Percentiles rank a stretch among this genome's conserved stretches.
Conservation (phyloP, 805 yeast species). For the Jamesozyma hellenica region DNA sequence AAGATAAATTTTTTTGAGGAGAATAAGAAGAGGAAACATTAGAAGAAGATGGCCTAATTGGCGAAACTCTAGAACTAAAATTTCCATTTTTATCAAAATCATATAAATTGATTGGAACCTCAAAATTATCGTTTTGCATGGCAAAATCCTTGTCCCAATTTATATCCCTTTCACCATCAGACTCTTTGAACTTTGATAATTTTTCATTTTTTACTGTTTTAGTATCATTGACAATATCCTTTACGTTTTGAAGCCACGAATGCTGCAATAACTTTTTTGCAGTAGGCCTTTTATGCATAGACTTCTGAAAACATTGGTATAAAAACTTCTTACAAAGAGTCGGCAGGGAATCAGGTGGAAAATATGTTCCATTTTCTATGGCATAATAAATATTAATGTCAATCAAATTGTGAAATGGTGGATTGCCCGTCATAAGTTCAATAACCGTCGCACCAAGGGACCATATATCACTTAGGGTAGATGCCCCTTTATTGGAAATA, state of each 20-base stretch:
- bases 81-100: neutral
- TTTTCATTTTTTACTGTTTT: slow-evolving; percentile 8
- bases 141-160: slow-evolving; percentile 27
- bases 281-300: slow-evolving; percentile 56
- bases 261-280: slow-evolving; percentile 56
- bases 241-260: slow-evolving; percentile 31
- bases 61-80: neutral
- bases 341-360: slow-evolving; percentile 29
- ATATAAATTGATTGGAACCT: slow-evolving; percentile 6
- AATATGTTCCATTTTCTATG: slow-evolving; percentile 32
- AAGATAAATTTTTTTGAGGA: neutral
- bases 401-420: slow-evolving; percentile 64
- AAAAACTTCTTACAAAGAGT: slow-evolving; percentile 62
- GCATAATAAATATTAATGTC: slow-evolving; percentile 31
- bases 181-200: slow-evolving; percentile 20
- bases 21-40: neutral
- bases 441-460: slow-evolving; percentile 90
- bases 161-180: slow-evolving; percentile 12
- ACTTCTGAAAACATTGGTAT: slow-evolving; percentile 55
- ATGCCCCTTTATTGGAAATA: slow-evolving; percentile 71
- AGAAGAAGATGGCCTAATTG: neutral
- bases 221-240: slow-evolving; percentile 2
- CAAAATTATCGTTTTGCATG: slow-evolving; percentile 5
- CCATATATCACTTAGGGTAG: slow-evolving; percentile 87
- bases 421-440: slow-evolving; percentile 75